Base-by-base conservation (phyloP, 495 filamentous ascomycete genomes). In the Apodospora peruviana region DNA sequence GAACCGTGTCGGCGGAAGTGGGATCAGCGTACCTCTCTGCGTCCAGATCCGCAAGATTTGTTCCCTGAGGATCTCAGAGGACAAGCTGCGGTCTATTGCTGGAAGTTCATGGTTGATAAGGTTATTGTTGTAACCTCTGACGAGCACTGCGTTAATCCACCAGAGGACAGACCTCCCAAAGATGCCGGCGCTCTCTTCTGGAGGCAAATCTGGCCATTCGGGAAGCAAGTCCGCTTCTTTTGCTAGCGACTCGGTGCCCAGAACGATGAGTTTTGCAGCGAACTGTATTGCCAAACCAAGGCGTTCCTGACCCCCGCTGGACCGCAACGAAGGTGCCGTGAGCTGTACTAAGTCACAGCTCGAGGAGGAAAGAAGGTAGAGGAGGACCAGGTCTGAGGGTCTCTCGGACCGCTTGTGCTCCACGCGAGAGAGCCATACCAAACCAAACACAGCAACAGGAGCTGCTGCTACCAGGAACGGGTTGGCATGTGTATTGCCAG, bases 81-180 rank as follows among this genome's bases (percentile, higher is more conserved):
- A 55, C 36, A 83, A 39, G 10, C 74, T 56, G 27, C 71, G 64
- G 48, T 78, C 75, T 24, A 81, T 51, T 0, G 53, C 51, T 34
- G 68, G 74, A 2, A 85, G 52, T 44, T 79, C 74, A 17, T 74
- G 61, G 5, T 69, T 52, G 2, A 61, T 43, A 0, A 86, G 61
- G 12, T 70, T 43, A 10, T 59, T 71, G 2, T 40, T 61, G 49
- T 75, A 78, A 0, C 81, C 81, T 23, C 55, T 48, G n/a, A 49
- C 56, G 40, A 88, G 77, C 21, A 86, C 51, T 1, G 69, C 67
- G 49, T 80, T 81, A 40, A 85, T 67, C 84, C 84, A 88, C 63
- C 61, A 76, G 54, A 87, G 85, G 10, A 85, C 67, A 0, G 59
- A 58, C 43, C 64, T 62, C 23, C 57, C 45, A 2, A 73, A 41